Percentiles rank a stretch among this genome's conserved stretches.
phyloP scores from a whole-genome alignment of 1,139 yeast genomes.

The Magnusiomyces tetraspermus region DNA sequence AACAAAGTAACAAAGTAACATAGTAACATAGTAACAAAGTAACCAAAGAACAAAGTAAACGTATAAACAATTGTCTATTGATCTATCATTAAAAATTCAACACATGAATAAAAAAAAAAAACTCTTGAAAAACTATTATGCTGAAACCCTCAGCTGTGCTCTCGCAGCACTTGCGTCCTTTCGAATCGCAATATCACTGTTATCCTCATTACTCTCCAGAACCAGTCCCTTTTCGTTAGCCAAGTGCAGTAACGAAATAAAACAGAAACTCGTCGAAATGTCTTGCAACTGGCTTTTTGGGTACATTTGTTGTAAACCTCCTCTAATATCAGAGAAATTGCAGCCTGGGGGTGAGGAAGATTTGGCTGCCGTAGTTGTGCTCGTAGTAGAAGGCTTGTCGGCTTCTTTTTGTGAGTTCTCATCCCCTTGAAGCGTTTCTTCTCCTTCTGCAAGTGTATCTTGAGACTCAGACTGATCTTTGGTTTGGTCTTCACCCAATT shows the following conservation, averaged over 20 bases:
- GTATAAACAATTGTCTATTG: too few species aligned
- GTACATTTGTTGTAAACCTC: constrained; percentile 30
- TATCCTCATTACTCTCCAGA: constrained; percentile 47
- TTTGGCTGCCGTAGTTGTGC: constrained; percentile 13
- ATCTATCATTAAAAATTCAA: too few species aligned
- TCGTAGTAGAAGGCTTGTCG: constrained; percentile 10
- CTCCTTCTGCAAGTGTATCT: too few species aligned
- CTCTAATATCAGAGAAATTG: constrained; percentile 42
- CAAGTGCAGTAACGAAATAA: constrained; percentile 72
- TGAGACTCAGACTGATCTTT: neutral
- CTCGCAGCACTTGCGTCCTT: constrained; percentile 22
- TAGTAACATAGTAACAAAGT: too few species aligned
- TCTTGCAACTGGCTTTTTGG: constrained; percentile 39
- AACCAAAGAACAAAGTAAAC: too few species aligned
- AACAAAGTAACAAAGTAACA: too few species aligned
- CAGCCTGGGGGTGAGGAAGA: constrained; percentile 16
- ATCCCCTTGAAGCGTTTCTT: too few species aligned
- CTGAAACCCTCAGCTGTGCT: constrained; percentile 9
- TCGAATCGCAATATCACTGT: constrained; percentile 47
- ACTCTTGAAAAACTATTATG: too few species aligned
- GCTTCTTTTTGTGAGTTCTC: neutral
- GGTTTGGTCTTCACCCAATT: neutral
- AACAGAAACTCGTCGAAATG: constrained; percentile 78
- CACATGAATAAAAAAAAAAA: too few species aligned
- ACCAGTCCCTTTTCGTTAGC: constrained; percentile 81